Base-by-base conservation (phyloP, 768 basidiomycete species). In the Mrakia blollopis region DNA sequence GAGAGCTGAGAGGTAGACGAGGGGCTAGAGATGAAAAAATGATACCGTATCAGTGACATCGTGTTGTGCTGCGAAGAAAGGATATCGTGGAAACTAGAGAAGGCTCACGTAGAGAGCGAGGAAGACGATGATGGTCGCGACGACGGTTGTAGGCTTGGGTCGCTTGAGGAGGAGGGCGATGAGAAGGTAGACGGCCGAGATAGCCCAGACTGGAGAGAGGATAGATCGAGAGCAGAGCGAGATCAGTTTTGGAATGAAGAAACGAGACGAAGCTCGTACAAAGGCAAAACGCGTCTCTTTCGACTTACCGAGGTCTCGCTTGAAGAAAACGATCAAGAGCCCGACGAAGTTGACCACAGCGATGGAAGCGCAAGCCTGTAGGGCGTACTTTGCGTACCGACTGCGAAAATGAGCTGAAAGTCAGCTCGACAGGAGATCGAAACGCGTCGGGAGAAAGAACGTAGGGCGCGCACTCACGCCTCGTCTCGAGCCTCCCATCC, bases 351-450 rank as follows among this genome's bases (percentile, higher is more conserved):
- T 93, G 5, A 89, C 88, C 11, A 86, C 86, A 13, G 90, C 84
- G 37, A 93, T 84, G 30, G 90, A 88, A 3, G 87, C 89, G 63
- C 94, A 89, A 0, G 91, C 93, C 0, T 89, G 85, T 89, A 90
- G 93, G 0, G 89, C 86, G 78, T 91, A 88, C 71, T 86, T 87
- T 1, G 82, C 84, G 57, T 89, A 89, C 79, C 91, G 80, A 7
- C 57, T 57, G 25, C 25, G 28, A 57, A 14, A 57, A 28, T 2
- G 10, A 5, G 28, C 6, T 8, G 25, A 57, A 25, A 3, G 25
- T 44, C 44, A 57, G 57, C 28, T 57, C 57, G 18, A 57, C n/a
- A 2, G 25, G 6, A 7, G 7, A 50, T 50, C 47, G 18, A 4
- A 11, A 50, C 47, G 47, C 57, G 57, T 57, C 25, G 8, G 9